Evolutionary conservation across 345 rosid genomes (phyloP).

Genomic region (Kandelia obovata): DNA sequence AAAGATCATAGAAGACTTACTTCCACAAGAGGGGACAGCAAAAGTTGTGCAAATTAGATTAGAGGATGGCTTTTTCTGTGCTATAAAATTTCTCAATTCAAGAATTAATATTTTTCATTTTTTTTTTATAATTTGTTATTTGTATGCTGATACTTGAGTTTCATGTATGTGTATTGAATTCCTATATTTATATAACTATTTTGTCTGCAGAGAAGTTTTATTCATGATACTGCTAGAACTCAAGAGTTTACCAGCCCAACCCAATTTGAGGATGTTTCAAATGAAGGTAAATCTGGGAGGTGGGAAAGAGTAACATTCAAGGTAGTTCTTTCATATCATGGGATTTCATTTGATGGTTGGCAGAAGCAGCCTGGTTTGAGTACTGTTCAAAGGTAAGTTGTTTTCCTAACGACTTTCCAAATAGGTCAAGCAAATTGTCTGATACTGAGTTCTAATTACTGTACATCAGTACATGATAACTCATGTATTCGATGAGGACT

Average conservation of each 20-base stretch:
- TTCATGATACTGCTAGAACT: conserved; percentile 29
- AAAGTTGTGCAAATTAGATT: too few relatives aligned
- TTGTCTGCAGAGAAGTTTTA: conserved; percentile 35
- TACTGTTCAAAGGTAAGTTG: conserved; percentile 77
- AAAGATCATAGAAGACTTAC: too few relatives aligned
- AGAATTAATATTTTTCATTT: neutral
- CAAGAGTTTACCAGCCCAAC: conserved; percentile 21
- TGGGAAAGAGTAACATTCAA: conserved; percentile 78
- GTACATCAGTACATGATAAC: too few relatives aligned
- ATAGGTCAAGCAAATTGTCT: neutral
- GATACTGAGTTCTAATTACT: neutral
- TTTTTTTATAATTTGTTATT: neutral
- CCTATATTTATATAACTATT: conserved; percentile 10
- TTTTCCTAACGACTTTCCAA: neutral
- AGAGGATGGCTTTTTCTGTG: too few relatives aligned
- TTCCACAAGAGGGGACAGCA: too few relatives aligned
- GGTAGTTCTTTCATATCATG: conserved; percentile 76
- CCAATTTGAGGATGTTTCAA: conserved; percentile 29
- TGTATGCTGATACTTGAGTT: neutral
- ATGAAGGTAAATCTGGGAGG: conserved; percentile 53
- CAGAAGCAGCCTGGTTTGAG: conserved; percentile 82
- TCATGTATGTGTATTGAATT: neutral
- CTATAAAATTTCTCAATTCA: too few relatives aligned
- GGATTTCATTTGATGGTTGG: conserved; percentile 94
- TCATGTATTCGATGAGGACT: too few relatives aligned